phyloP scores from a whole-genome alignment of 2,329 filamentous ascomycete genomes.

The Ustilaginoidea virens region DNA sequence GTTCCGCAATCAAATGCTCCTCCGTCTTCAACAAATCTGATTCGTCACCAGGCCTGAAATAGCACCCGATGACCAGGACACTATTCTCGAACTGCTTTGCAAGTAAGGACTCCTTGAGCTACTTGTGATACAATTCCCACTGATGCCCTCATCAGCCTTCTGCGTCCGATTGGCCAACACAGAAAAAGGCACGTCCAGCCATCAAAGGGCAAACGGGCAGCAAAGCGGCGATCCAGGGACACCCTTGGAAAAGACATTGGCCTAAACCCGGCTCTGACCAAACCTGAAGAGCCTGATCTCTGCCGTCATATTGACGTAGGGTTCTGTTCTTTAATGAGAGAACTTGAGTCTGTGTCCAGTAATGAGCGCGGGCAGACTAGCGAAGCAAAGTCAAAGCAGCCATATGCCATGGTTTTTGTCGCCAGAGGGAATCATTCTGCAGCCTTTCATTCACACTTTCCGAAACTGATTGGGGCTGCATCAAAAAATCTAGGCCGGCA shows the following conservation, averaged over 20 bases:
- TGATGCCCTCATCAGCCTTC: slow-evolving; percentile 28
- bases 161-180: slow-evolving; percentile 48
- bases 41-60: slow-evolving; percentile 40
- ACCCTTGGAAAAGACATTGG: no score
- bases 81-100: slow-evolving; percentile 52
- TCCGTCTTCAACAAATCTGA: neutral
- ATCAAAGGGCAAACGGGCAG: slow-evolving; percentile 45
- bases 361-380: neutral
- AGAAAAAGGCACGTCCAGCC: slow-evolving; percentile 34
- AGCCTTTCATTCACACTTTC: slow-evolving; percentile 43
- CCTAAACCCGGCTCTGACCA: slow-evolving; percentile 3
- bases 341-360: slow-evolving; percentile 31
- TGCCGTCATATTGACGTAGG: slow-evolving; percentile 46
- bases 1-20: no score
- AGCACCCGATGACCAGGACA: slow-evolving; percentile 40
- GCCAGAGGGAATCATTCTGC: slow-evolving; percentile 40
- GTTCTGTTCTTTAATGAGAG: slow-evolving; percentile 45
- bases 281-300: slow-evolving; percentile 31
- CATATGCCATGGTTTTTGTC: slow-evolving; percentile 41
- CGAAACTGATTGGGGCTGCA: slow-evolving; percentile 35
- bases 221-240: slow-evolving; percentile 22
- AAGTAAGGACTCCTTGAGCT: slow-evolving; percentile 28
- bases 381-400: slow-evolving; percentile 2
- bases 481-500: slow-evolving; percentile 24
- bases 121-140: neutral